Conservation (phyloP, 2,329 filamentous ascomycete genomes). For the Penicillium sp. region DNA sequence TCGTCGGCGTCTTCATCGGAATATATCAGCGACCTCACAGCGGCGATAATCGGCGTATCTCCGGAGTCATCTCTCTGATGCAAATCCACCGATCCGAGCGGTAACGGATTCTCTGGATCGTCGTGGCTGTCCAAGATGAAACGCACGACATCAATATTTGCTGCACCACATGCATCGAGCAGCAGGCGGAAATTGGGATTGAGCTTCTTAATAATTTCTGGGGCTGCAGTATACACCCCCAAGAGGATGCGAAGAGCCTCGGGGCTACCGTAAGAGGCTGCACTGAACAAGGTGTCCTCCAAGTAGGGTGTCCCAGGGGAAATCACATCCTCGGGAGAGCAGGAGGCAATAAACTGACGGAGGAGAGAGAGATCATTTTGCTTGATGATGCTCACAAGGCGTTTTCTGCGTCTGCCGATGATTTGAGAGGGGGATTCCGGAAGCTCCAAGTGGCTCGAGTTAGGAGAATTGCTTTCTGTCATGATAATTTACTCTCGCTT, state of each 20-base stretch:
- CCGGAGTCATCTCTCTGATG: slow-evolving; percentile 1
- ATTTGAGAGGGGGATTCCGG: not conserved
- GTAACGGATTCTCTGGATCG: slow-evolving; percentile 1
- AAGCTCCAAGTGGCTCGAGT: not conserved
- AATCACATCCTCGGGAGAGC: slow-evolving; percentile 6
- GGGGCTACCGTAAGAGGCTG: slow-evolving; percentile 14
- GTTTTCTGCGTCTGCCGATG: not conserved
- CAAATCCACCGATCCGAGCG: slow-evolving; percentile 8
- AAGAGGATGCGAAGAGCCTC: slow-evolving; percentile 18
- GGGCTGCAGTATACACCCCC: slow-evolving; percentile 12
- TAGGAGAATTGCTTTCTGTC: not conserved
- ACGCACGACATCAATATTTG: slow-evolving; percentile 11
- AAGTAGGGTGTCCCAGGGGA: slow-evolving; percentile 4
- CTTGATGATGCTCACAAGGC: slow-evolving; percentile 5
- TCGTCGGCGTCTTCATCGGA: not conserved
- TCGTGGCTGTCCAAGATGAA: slow-evolving; percentile 17
- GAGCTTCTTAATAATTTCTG: slow-evolving; percentile 4
- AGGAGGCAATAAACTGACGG: slow-evolving; percentile 1
- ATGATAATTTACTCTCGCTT: not conserved
- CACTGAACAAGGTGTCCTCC: slow-evolving; percentile 16
- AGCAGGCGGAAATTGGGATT: slow-evolving; percentile 9
- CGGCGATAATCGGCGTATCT: slow-evolving; percentile 1
- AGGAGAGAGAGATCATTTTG: not conserved
- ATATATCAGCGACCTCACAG: slow-evolving; percentile 1
- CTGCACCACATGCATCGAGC: slow-evolving; percentile 12